phyloP scores from a whole-genome alignment of 2,329 filamentous ascomycete genomes.

The Fusarium stilboides region DNA sequence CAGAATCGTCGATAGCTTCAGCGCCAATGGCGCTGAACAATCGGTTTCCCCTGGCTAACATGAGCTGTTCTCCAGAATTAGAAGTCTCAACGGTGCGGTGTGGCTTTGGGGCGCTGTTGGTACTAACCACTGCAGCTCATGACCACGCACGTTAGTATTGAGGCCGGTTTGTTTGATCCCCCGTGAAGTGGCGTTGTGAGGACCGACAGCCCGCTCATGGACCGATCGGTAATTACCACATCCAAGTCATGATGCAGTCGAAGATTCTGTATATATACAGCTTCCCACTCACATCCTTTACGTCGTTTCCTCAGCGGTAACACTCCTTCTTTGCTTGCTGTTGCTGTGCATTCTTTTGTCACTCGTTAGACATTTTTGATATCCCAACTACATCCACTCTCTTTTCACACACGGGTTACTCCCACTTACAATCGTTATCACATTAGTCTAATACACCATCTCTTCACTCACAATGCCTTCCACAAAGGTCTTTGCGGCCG shows the following conservation, averaged over 20 bases:
- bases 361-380: slow-evolving; percentile 36
- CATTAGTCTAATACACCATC: slow-evolving; percentile 18
- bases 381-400: slow-evolving; percentile 28
- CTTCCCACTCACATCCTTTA: neutral
- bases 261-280: slow-evolving; percentile 26
- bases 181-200: slow-evolving; percentile 8
- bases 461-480: slow-evolving; percentile 31
- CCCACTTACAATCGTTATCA: slow-evolving; percentile 31
- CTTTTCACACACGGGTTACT: slow-evolving; percentile 10
- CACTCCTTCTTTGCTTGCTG: slow-evolving; percentile 31
- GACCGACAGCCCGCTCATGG: slow-evolving; percentile 6
- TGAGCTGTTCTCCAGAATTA: slow-evolving; percentile 23
- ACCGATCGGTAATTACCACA: slow-evolving; percentile 20
- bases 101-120: neutral
- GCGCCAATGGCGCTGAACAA: slow-evolving; percentile 13
- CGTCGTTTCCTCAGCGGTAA: slow-evolving; percentile 22
- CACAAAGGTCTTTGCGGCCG: slow-evolving; percentile 40
- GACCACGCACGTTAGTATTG: neutral
- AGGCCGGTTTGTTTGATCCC: neutral
- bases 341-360: slow-evolving; percentile 34
- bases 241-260: neutral
- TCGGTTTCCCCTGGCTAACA: slow-evolving; percentile 8
- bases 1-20: slow-evolving; percentile 36
- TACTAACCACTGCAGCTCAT: neutral
- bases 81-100: slow-evolving; percentile 10